These are phyloP conservation scores for Boletus calvinii DNA, from an alignment of 1,284 basidiomycete genomes.

Conservation along the genomic window DNA sequence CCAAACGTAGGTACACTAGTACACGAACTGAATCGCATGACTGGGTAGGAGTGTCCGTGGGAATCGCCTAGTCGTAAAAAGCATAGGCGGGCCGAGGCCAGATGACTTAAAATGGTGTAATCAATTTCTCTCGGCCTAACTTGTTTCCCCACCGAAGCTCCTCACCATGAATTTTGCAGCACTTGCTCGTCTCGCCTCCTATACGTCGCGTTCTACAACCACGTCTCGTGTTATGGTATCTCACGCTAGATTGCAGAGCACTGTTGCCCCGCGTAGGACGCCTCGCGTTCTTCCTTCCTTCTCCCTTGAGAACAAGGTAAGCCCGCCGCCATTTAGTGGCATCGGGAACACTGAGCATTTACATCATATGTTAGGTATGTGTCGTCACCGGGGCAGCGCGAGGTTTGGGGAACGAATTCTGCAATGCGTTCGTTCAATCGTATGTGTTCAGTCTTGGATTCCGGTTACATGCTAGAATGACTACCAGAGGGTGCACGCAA, in stretches of 20 bases:
- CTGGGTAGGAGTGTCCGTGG: not conserved
- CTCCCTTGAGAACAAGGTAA: constrained; percentile 69
- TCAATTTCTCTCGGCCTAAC: constrained; percentile 16
- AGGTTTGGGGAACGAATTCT: constrained; percentile 88
- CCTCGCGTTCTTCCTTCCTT: constrained; percentile 54
- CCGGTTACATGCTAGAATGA: constrained; percentile 1
- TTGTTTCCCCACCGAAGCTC: constrained; percentile 13
- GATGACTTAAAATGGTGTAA: constrained; percentile 23
- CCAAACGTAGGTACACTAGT: too few relatives aligned
- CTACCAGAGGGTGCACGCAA: constrained; percentile 70
- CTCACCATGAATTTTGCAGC: constrained; percentile 27
- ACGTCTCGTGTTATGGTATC: constrained; percentile 13
- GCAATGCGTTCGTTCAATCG: constrained; percentile 86
- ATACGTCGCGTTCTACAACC: constrained; percentile 18
- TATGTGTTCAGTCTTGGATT: constrained; percentile 40
- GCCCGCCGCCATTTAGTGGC: not conserved
- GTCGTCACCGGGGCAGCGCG: constrained; percentile 93
- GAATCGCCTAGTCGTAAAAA: constrained; percentile 7
- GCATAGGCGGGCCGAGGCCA: constrained; percentile 8
- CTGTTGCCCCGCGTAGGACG: constrained; percentile 20
- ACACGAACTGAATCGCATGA: too few relatives aligned
- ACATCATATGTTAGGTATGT: constrained; percentile 63
- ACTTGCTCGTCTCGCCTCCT: constrained; percentile 27
- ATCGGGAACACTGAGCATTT: not conserved
- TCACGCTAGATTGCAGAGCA: constrained; percentile 28